Evolutionary conservation across 2,329 filamentous ascomycete genomes (phyloP).

Genomic region (Zarea fungicola): DNA sequence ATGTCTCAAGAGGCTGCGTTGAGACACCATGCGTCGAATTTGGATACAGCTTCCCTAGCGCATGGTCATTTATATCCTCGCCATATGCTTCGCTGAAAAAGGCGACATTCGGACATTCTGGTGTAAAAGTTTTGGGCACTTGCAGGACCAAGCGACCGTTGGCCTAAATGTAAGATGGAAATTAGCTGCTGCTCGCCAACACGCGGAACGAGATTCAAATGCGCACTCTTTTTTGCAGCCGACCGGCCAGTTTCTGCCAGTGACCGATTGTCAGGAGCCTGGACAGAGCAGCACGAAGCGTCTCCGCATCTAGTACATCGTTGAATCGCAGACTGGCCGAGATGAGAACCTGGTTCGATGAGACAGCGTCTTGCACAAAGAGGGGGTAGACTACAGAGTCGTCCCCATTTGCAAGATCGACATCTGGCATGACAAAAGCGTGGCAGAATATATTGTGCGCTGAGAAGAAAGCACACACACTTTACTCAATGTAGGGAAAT

Average conservation of each 20-base stretch:
- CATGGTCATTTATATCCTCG: not conserved
- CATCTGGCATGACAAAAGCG: too few species aligned
- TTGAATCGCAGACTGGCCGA: not conserved
- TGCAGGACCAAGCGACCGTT: not conserved
- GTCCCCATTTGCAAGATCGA: too few species aligned
- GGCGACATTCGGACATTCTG: not conserved
- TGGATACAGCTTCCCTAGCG: not conserved
- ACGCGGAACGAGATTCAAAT: too few species aligned
- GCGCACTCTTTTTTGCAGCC: not conserved
- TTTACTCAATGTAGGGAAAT: too few species aligned
- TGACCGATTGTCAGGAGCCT: not conserved
- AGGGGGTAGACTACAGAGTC: constrained; percentile 1
- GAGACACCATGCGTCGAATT: not conserved
- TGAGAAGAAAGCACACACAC: too few species aligned
- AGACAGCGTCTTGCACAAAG: not conserved
- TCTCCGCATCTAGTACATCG: constrained; percentile 3
- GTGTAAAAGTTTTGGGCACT: not conserved
- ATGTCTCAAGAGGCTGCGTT: not conserved
- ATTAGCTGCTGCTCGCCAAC: too few species aligned
- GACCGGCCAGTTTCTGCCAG: not conserved
- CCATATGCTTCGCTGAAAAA: not conserved
- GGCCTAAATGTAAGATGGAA: not conserved
- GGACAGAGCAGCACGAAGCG: not conserved
- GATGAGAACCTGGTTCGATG: not conserved
- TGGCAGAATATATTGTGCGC: too few species aligned